Evolutionary conservation across 805 yeast genomes (phyloP), one percentile per base, ranked within the genome.

Genomic region (Groenewaldozyma tartarivorans): DNA sequence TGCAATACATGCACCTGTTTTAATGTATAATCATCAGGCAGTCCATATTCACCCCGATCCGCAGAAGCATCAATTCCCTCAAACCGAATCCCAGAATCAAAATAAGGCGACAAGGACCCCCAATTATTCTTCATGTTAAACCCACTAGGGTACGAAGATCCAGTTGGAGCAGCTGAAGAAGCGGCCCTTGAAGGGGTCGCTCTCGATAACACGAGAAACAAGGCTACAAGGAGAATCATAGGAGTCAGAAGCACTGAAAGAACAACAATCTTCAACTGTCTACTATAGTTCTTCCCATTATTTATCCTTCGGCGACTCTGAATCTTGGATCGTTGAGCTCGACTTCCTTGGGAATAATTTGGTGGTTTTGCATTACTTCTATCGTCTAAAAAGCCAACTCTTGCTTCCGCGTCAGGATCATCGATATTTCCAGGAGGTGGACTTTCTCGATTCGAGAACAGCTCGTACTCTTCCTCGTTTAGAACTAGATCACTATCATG

Each of bases 1-100:
- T 78, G 76, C 39, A 81, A 61, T 18, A 81, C 60, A 49, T 80
- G 86, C 6, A 81, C 84, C 57, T 81, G 90, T 49, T 74, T 74
- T 41, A 78, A 64, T 4, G 58, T 51, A 57, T 83, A 78, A 35
- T 63, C 64, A 5, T 57, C 63, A 2, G 64, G 60, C 19, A 56
- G 46, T 4, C 57, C 54, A 27, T 49, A 49, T 37, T 46, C 51
- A 16, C 58, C 60, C 37, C 42, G 45, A 22, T 51, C 50, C 4
- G 60, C 57, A 6, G 43, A 47, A n/a, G 45, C 37, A 35, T 52
- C 42, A 9, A 62, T 50, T 4, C 65, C 66, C 6, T 48, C 52
- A 46, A 60, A 63, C 11, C 55, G 50, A 16, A 46, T 45, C 18
- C 67, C 68, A 17, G 57, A 45, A 22, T 58, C 63, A 44, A 63